Percentiles rank a stretch among this genome's conserved stretches.
These are phyloP conservation scores for Cystobasidiaceae sp. DNA, from an alignment of 1,284 basidiomycete species.

Conservation along the genomic window DNA sequence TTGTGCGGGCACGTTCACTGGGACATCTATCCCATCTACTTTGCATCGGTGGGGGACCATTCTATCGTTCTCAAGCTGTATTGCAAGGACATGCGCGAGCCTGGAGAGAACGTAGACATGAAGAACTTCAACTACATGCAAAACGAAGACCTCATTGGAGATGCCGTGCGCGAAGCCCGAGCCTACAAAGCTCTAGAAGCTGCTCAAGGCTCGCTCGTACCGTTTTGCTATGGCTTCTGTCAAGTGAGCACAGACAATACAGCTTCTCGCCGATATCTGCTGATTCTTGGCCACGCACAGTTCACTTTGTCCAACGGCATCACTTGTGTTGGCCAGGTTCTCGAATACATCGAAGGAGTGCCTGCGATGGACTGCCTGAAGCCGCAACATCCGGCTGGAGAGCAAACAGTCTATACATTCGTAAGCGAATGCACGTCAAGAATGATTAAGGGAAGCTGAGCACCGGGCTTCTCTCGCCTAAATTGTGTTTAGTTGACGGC, in stretches of 20 bases:
- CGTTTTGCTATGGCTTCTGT: constrained; percentile 1
- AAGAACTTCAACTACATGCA: neutral
- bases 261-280: neutral
- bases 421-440: neutral
- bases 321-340: neutral
- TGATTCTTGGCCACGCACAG: neutral
- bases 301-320: neutral
- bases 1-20: neutral
- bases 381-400: neutral
- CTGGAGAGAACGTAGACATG: neutral
- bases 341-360: neutral
- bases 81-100: neutral
- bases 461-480: neutral
- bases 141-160: too few relatives aligned
- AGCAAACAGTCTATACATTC: neutral
- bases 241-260: neutral
- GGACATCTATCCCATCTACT: neutral
- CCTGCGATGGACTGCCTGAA: neutral
- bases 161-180: neutral
- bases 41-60: neutral
- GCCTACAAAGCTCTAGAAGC: neutral
- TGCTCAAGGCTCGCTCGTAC: constrained; percentile 4
- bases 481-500: neutral
- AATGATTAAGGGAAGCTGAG: neutral
- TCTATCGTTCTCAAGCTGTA: neutral